Percentiles rank a stretch among this genome's conserved stretches.
Conservation (phyloP, 2,329 filamentous ascomycete genomes). For the Curvularia lunata region DNA sequence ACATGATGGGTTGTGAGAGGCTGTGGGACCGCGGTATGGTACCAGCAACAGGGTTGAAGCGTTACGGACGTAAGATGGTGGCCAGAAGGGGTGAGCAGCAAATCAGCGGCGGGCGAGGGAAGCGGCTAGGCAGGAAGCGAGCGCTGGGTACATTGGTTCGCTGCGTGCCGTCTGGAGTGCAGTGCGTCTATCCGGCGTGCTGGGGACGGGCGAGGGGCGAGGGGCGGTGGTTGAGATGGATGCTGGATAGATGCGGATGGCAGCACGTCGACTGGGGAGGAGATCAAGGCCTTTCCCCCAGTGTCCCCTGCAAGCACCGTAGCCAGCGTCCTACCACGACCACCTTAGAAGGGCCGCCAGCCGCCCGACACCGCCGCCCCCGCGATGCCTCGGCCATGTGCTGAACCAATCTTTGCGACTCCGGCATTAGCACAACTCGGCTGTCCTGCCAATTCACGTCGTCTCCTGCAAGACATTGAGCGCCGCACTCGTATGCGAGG, state of each 20-base stretch:
- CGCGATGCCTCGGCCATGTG: slow-evolving; percentile 4
- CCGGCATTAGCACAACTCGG: background rate
- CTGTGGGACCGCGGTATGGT: background rate
- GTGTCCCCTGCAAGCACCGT: background rate
- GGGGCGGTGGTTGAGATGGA: background rate
- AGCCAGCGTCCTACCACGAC: background rate
- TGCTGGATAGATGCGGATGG: background rate
- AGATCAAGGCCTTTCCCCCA: background rate
- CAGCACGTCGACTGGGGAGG: background rate
- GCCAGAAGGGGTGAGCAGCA: background rate
- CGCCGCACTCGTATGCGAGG: background rate
- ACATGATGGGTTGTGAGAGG: slow-evolving; percentile 11
- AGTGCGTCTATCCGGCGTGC: background rate
- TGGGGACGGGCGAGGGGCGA: too few relatives aligned
- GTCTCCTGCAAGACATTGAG: background rate
- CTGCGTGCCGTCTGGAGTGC: background rate
- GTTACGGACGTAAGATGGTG: slow-evolving; percentile 13
- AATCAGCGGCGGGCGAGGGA: slow-evolving; percentile 11
- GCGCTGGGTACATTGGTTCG: slow-evolving; percentile 7
- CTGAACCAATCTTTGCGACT: background rate
- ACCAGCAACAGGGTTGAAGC: background rate
- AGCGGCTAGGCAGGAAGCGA: background rate
- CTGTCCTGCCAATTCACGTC: background rate
- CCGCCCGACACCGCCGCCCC: slow-evolving; percentile 9
- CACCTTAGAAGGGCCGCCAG: slow-evolving; percentile 1